Percentiles rank a stretch among this genome's conserved stretches.
Evolutionary conservation across 2,329 filamentous ascomycete genomes (phyloP).

Genomic region (Xylariales sp.): DNA sequence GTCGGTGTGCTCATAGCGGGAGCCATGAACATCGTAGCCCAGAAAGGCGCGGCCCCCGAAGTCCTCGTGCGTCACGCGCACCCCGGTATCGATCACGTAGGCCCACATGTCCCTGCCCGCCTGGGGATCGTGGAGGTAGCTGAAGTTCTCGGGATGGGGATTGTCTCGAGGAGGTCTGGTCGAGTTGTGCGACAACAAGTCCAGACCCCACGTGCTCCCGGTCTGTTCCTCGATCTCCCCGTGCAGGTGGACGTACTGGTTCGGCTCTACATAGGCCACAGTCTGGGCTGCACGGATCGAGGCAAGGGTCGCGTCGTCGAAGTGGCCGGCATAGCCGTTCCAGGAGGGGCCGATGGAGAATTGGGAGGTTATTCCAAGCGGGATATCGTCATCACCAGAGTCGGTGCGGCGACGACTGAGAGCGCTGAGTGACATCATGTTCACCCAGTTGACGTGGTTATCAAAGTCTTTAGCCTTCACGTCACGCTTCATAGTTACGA

Average conservation of each 20-base stretch:
- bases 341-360: slow-evolving; percentile 37
- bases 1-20: slow-evolving; percentile 12
- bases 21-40: slow-evolving; percentile 19
- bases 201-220: slow-evolving; percentile 39
- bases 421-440: slow-evolving; percentile 31
- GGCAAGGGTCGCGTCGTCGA: slow-evolving; percentile 36
- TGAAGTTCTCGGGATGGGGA: too few species aligned
- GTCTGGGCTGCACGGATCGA: slow-evolving; percentile 32
- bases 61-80: slow-evolving; percentile 35
- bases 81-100: slow-evolving; percentile 49
- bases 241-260: slow-evolving; percentile 18
- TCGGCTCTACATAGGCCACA: slow-evolving; percentile 19
- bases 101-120: slow-evolving; percentile 38
- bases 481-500: slow-evolving; percentile 25
- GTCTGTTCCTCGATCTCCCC: slow-evolving; percentile 25
- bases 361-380: slow-evolving; percentile 37
- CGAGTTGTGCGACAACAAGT: slow-evolving; percentile 37
- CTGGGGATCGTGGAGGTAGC: slow-evolving; percentile 37
- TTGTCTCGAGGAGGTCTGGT: too few species aligned
- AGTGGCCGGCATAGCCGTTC: slow-evolving; percentile 37
- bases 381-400: too few species aligned
- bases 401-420: slow-evolving; percentile 27
- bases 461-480: slow-evolving; percentile 26
- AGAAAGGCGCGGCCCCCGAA: slow-evolving; percentile 31
- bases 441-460: slow-evolving; percentile 30